phyloP scores from a whole-genome alignment of 1,284 basidiomycete species.

The Fomitopsis betulina region DNA sequence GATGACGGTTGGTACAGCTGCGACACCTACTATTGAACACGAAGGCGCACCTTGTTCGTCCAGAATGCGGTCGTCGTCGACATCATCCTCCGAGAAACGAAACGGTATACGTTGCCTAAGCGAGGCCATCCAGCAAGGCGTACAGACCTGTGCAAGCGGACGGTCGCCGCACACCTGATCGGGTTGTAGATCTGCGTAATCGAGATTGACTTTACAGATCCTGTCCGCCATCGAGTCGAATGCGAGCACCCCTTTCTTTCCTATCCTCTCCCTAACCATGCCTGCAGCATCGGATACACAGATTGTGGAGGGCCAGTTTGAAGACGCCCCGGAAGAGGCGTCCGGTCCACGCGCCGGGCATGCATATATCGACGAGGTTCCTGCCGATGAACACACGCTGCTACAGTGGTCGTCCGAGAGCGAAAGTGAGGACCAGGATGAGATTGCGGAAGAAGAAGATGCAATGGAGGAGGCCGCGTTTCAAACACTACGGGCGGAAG shows the following conservation, averaged over 20 bases:
- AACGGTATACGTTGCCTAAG: conserved; percentile 24
- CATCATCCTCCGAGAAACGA: conserved; percentile 17
- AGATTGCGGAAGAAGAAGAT: conserved; percentile 25
- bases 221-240: neutral
- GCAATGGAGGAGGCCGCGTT: conserved; percentile 30
- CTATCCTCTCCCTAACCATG: neutral
- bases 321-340: conserved; percentile 24
- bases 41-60: conserved; percentile 26
- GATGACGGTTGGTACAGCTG: neutral
- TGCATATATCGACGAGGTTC: conserved; percentile 23
- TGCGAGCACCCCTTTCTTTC: neutral
- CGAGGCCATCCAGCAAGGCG: conserved; percentile 10
- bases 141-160: too few species aligned
- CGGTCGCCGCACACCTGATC: too few species aligned
- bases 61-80: conserved; percentile 17
- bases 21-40: neutral
- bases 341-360: conserved; percentile 21
- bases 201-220: neutral
- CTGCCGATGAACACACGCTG: conserved; percentile 12
- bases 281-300: neutral
- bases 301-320: conserved; percentile 24
- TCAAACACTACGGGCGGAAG: conserved; percentile 63
- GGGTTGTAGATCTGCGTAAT: neutral
- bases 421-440: conserved; percentile 17
- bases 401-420: conserved; percentile 23